phyloP scores from a whole-genome alignment of 768 basidiomycete genomes.

The Boletus speciosus region DNA sequence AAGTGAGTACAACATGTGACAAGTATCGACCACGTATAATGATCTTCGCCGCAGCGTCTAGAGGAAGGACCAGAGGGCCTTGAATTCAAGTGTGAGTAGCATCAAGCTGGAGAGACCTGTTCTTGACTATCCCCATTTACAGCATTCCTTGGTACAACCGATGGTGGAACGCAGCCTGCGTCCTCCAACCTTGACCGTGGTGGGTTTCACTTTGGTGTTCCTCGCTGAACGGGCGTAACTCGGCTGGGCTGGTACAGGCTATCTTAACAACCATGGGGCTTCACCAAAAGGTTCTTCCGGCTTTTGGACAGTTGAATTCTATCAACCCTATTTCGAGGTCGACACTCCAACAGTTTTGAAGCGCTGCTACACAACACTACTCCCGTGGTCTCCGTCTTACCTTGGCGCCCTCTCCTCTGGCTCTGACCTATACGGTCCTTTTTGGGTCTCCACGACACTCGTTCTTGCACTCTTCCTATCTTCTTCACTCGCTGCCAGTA shows the following conservation, averaged over 20 bases:
- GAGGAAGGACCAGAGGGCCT: conserved; percentile 69
- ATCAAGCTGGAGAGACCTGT: background rate
- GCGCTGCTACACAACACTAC: conserved; percentile 73
- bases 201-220: conserved; percentile 21
- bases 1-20: conserved; percentile 40
- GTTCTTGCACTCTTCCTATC: conserved; percentile 91
- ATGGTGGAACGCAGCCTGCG: conserved; percentile 22
- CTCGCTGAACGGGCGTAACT: background rate
- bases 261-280: conserved; percentile 52
- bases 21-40: background rate
- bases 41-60: conserved; percentile 38
- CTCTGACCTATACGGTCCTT: conserved; percentile 80
- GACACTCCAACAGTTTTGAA: conserved; percentile 75
- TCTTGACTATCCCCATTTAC: background rate
- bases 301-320: conserved; percentile 83
- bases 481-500: conserved; percentile 86
- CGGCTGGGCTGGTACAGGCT: conserved; percentile 43
- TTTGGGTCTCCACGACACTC: conserved; percentile 96
- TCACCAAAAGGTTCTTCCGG: conserved; percentile 46
- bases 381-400: conserved; percentile 68
- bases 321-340: conserved; percentile 85
- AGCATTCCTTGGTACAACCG: conserved; percentile 55
- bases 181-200: conserved; percentile 48
- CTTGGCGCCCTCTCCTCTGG: conserved; percentile 54
- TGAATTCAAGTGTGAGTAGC: conserved; percentile 62